phyloP scores from a whole-genome alignment of 2,329 filamentous ascomycete genomes.

The Colletotrichum theobromicola region DNA sequence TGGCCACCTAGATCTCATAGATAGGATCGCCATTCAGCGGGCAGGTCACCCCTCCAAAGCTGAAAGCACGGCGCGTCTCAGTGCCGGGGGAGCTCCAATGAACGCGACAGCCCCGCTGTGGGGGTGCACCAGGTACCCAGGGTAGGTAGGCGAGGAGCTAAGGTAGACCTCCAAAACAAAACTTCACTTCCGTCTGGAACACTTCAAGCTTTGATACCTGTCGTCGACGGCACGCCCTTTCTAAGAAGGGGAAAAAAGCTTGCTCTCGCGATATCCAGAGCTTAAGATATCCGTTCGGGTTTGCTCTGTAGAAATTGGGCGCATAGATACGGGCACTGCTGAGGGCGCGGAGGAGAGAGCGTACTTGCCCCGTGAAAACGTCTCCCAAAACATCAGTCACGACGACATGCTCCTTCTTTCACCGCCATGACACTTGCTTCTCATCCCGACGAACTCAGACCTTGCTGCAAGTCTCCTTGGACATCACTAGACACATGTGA shows the following conservation, averaged over 20 bases:
- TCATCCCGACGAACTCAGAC: neutral
- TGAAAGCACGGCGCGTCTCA: neutral
- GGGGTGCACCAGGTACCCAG: neutral
- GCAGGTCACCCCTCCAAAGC: neutral
- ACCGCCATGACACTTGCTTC: neutral
- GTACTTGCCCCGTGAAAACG: neutral
- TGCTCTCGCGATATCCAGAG: neutral
- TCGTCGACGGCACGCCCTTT: neutral
- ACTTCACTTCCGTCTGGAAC: neutral
- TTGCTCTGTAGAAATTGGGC: neutral
- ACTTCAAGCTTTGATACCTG: neutral
- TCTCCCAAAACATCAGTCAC: neutral
- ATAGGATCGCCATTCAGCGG: neutral
- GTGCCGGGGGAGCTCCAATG: neutral
- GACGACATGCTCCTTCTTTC: neutral
- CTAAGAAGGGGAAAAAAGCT: neutral
- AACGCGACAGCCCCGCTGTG: conserved; percentile 13
- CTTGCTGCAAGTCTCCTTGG: neutral
- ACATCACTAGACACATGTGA: neutral
- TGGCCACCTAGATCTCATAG: neutral
- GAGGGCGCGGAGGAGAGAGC: neutral
- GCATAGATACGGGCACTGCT: neutral
- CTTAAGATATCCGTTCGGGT: neutral
- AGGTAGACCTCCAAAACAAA: conserved; percentile 6
- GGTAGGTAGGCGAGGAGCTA: neutral